Conservation (phyloP, 108 stramenopile species). For the Aureococcus anophagefferens region DNA sequence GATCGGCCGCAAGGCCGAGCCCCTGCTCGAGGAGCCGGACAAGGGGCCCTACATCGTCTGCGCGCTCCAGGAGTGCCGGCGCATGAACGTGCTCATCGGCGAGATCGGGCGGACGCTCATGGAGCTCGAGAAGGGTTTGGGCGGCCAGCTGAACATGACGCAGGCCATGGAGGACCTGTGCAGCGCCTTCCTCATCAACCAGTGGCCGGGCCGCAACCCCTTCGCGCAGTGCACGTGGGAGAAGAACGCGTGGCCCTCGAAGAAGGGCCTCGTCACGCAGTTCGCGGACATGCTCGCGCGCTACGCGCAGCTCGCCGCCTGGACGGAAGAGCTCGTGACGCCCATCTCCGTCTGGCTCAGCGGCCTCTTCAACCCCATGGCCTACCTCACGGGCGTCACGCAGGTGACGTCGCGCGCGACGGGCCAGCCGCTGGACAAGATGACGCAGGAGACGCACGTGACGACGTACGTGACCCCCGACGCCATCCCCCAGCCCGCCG, state of each 20-base stretch:
- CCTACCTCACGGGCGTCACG: constrained; percentile 63
- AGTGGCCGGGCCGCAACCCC: constrained; percentile 61
- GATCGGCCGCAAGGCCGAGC: constrained; percentile 45
- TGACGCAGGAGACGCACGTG: constrained; percentile 65
- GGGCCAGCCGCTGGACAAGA: constrained; percentile 53
- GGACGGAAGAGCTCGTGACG: constrained; percentile 49
- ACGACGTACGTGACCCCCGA: constrained; percentile 12
- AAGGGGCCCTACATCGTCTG: constrained; percentile 63
- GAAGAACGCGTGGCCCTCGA: constrained; percentile 57
- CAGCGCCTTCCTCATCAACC: constrained; percentile 47
- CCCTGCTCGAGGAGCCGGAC: constrained; percentile 38
- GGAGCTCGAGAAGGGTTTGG: constrained; percentile 68
- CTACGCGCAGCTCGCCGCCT: constrained; percentile 46
- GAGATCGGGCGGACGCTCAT: constrained; percentile 51
- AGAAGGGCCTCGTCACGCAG: constrained; percentile 52
- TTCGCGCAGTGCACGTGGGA: constrained; percentile 53
- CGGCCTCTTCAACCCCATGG: constrained; percentile 62
- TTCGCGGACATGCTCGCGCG: constrained; percentile 54
- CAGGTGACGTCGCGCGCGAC: constrained; percentile 61
- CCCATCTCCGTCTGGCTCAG: constrained; percentile 64
- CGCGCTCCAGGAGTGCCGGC: constrained; percentile 60
- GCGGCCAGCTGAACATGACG: constrained; percentile 69
- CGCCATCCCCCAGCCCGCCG: background rate
- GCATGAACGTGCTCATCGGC: constrained; percentile 60
- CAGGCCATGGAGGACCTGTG: constrained; percentile 56